These are phyloP conservation scores for Dendrobium chrysotoxum DNA, from an alignment of 106 monocot species.

Conservation along the genomic window DNA sequence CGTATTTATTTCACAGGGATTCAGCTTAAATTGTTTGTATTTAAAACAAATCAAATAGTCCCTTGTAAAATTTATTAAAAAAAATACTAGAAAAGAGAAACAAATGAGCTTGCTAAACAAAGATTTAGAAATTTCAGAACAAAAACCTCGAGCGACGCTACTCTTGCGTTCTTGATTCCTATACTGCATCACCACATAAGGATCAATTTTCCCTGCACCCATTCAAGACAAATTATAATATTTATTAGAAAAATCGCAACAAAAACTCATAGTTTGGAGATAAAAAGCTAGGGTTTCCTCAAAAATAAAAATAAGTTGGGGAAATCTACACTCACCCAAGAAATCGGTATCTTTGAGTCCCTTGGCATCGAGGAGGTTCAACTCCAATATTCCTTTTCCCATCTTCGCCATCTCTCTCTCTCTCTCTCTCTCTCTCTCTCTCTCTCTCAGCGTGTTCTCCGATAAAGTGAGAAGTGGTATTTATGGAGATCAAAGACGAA, in stretches of 20 bases:
- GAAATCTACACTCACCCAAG: slow-evolving; percentile 10
- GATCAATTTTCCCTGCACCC: slow-evolving; percentile 56
- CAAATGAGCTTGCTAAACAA: neutral
- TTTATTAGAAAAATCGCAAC: neutral
- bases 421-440: slow-evolving; percentile 10
- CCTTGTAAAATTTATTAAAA: neutral
- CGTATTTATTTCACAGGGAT: neutral
- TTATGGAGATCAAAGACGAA: neutral
- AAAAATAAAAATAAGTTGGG: neutral
- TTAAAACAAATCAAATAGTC: neutral
- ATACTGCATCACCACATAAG: slow-evolving; percentile 64
- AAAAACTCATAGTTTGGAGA: neutral
- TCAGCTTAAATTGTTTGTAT: neutral
- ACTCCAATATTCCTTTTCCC: slow-evolving; percentile 56
- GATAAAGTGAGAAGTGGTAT: neutral
- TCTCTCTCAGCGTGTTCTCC: neutral
- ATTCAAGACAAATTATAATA: neutral
- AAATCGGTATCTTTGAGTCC: slow-evolving; percentile 42
- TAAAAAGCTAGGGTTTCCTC: neutral
- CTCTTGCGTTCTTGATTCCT: slow-evolving; percentile 61
- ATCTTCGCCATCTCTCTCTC: slow-evolving; percentile 15
- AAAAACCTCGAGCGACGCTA: slow-evolving; percentile 51
- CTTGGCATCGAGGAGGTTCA: slow-evolving; percentile 58
- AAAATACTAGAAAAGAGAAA: neutral
- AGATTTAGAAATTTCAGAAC: neutral